Base-by-base conservation (phyloP, 805 yeast species). In the Komagataella mondaviorum region DNA sequence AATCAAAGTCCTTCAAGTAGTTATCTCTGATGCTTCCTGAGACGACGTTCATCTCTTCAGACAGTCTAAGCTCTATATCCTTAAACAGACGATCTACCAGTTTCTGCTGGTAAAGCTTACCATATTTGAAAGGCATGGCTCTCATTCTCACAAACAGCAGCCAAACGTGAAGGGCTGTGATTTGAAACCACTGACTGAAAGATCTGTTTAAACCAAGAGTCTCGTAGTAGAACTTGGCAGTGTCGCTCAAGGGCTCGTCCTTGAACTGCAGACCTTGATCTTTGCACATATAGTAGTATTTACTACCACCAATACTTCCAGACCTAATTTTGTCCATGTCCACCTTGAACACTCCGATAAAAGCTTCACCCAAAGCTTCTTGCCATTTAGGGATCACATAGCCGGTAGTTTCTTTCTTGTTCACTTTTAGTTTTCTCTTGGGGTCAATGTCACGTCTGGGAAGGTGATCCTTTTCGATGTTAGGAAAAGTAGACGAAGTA, bases 131-230 rank as follows among this genome's bases (percentile, higher is more conserved):
- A 0, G 98, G 98, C 85, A 93, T 76, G 7, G 95, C 95, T 65
- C 99, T 81, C 96, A 93, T 90, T 63, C 99, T 82, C 16, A 87
- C 96, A 57, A 85, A 84, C 48, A 93, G 72, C 61, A 93, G 82
- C 99, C 99, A 93, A 54, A 87, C 81, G 66, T 93, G 99, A 57
- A 93, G 73, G 1, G 84, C 73, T 6, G 96, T 86, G 55, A 93
- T 85, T 68, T 91, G 98, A 65, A 84, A 91, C 96, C 96, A 91
- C 66, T 89, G 95, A n/a, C 91, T 80, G 62, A 91, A 90, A 0
- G 97, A 84, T 62, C 77, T 75, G 43, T 96, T 96, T 60, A 93
- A 71, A 23, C 79, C 83, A 52, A 93, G 70, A 10, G 90, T 85
- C 51, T 87, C 85, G 63, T 88, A 93, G 73, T 88, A 93, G 63